Base-by-base conservation (phyloP, 305 asterid genomes). In the Ajuga reptans region DNA sequence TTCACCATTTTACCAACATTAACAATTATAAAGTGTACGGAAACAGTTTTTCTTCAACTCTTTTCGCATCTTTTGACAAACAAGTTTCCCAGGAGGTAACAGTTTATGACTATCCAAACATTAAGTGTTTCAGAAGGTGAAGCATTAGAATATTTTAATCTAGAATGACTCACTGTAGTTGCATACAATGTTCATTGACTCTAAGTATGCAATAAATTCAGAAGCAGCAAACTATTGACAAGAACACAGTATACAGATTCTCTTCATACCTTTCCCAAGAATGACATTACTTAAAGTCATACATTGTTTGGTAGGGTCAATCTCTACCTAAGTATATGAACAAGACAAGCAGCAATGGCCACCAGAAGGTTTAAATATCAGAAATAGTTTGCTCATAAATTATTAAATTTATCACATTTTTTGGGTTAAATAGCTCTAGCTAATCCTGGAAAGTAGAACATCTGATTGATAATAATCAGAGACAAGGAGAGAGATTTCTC, bases 321-420 rank as follows among this genome's bases (percentile, higher is more conserved):
- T 36, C 60, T 17, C 15, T 66, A 18, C 75, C 58, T 39, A 64
- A 50, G 17, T 65, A 31, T 17, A 66, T 18, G 51, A 36, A 39
- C 31, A 73, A 56, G 66, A 71, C 55, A 72, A 65, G 63, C 27
- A 68, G 60, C 61, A 46, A 58, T 53, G 34, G 52, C 72, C 49
- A 54, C 65, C 49, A 56, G 43, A 64, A 50, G 72, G 60, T 8
- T 52, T 65, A 43, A 37, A 46, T 8, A 62, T 24, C 55, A 17
- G 46, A 46, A 33, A 36, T 17, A 11, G 45, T 56, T 59, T 7
- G 10, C 43, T 0, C 12, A 36, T 37, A 37, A 15, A 10, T 14
- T 72, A 52, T 12, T 34, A 27, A 33, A 46, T 51, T 53, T 11
- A 21, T 54, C 52, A 10, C 55, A 18, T 59, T 55, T 29, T 68